These are phyloP conservation scores for Tulasnella sp. DNA, from an alignment of 768 basidiomycete species.

Conservation along the genomic window DNA sequence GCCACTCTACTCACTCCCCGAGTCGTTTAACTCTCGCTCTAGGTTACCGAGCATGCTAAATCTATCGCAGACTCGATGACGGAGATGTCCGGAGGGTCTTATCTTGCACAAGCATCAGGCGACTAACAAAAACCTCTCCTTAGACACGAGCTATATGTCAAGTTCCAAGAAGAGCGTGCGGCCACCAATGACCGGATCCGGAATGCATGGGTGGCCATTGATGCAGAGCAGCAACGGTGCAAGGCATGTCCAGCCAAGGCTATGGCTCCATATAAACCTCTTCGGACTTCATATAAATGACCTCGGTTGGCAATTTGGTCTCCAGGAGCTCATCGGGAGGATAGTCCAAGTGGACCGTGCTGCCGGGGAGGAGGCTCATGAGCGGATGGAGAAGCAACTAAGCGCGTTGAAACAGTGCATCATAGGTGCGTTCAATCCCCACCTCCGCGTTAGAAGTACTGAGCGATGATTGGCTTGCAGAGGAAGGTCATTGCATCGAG, in stretches of 20 bases:
- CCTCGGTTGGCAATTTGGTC: neutral
- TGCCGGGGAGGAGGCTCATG: neutral
- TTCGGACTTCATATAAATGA: neutral
- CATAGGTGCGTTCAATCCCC: neutral
- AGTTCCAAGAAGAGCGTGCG: neutral
- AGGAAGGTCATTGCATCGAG: conserved; percentile 6
- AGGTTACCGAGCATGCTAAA: neutral
- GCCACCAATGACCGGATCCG: conserved; percentile 1
- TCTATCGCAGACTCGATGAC: neutral
- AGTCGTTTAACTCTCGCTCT: neutral
- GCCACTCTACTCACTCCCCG: neutral
- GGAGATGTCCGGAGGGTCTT: neutral
- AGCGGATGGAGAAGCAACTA: neutral
- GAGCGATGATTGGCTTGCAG: neutral
- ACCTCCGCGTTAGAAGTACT: neutral
- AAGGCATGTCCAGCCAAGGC: neutral
- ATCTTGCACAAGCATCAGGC: no score
- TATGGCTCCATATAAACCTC: neutral
- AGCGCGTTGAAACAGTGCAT: conserved; percentile 2
- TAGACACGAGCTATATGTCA: neutral
- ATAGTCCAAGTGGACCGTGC: neutral
- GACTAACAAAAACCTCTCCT: neutral
- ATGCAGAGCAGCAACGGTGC: neutral
- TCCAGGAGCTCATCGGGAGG: neutral
- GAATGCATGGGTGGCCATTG: neutral